phyloP scores from a whole-genome alignment of 2,329 filamentous ascomycete species.

The Fusarium stilboides region DNA sequence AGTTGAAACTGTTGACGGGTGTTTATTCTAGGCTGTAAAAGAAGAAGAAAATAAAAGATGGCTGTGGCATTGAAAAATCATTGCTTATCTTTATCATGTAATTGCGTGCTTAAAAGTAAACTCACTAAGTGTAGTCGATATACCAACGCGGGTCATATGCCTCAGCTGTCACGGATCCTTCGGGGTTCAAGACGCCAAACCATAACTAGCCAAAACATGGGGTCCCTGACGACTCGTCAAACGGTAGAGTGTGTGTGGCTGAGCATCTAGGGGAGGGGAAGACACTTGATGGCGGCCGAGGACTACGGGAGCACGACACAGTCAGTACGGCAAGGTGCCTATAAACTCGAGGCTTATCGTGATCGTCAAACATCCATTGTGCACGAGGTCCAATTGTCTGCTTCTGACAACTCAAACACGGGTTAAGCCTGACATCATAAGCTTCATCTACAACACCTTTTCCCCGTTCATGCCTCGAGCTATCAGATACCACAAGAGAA shows the following conservation, averaged over 20 bases:
- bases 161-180: slow-evolving; percentile 45
- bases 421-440: slow-evolving; percentile 35
- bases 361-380: slow-evolving; percentile 20
- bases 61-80: too few species aligned
- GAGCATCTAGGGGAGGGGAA: slow-evolving; percentile 19
- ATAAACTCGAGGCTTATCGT: slow-evolving; percentile 21
- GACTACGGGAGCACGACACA: slow-evolving; percentile 11
- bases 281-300: slow-evolving; percentile 7
- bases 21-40: not conserved
- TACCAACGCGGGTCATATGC: slow-evolving; percentile 31
- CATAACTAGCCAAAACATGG: slow-evolving; percentile 23
- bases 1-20: not conserved
- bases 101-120: too few species aligned
- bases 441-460: slow-evolving; percentile 39
- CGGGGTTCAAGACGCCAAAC: slow-evolving; percentile 39
- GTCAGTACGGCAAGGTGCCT: not conserved
- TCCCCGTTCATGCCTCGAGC: slow-evolving; percentile 25
- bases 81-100: too few species aligned
- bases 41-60: not conserved
- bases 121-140: not conserved
- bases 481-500: slow-evolving; percentile 16
- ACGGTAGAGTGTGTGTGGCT: slow-evolving; percentile 35
- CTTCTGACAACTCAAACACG: slow-evolving; percentile 22
- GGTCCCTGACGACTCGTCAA: slow-evolving; percentile 31
- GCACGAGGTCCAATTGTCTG: slow-evolving; percentile 17